A percentile compares a stretch with the other conserved stretches of the same genome.
Evolutionary conservation across 2,329 filamentous ascomycete genomes (phyloP).

Genomic region (Purpureocillium takamizusanense): DNA sequence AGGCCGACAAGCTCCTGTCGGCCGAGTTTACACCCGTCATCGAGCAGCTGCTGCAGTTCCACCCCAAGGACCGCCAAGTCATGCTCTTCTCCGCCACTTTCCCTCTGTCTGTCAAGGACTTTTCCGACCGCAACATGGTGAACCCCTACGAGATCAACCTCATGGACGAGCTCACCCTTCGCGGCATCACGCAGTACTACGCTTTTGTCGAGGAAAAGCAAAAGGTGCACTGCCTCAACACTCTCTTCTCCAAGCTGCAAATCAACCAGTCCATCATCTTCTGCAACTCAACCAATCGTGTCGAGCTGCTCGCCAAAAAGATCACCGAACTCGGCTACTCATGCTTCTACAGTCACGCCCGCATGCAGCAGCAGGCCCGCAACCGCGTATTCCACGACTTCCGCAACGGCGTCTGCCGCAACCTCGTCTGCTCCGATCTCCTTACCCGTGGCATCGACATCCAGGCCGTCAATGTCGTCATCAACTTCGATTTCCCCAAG

Average conservation of each 20-base stretch:
- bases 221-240: slow-evolving; percentile 98
- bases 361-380: slow-evolving; percentile 93
- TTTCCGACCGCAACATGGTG: slow-evolving; percentile 97
- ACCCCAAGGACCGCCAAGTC: slow-evolving; percentile 94
- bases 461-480: slow-evolving; percentile 97
- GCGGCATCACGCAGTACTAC: slow-evolving; percentile 98
- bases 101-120: slow-evolving; percentile 91
- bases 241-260: slow-evolving; percentile 95
- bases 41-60: slow-evolving; percentile 89
- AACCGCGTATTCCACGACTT: slow-evolving; percentile 99
- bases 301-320: slow-evolving; percentile 96
- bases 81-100: slow-evolving; percentile 99
- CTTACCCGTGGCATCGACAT: slow-evolving; percentile 99
- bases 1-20: slow-evolving; percentile 95
- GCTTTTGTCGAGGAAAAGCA: slow-evolving; percentile 99
- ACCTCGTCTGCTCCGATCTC: slow-evolving; percentile 94
- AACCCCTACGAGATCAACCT: slow-evolving; percentile 98
- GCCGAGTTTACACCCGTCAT: slow-evolving; percentile 96
- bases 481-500: slow-evolving; percentile 99
- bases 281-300: slow-evolving; percentile 97
- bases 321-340: slow-evolving; percentile 99
- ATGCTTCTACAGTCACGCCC: slow-evolving; percentile 98
- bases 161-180: slow-evolving; percentile 97
- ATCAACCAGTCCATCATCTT: slow-evolving; percentile 99
- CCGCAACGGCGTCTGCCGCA: slow-evolving; percentile 93